phyloP scores from a whole-genome alignment of 495 filamentous ascomycete genomes.

The Penicillium salamii region DNA sequence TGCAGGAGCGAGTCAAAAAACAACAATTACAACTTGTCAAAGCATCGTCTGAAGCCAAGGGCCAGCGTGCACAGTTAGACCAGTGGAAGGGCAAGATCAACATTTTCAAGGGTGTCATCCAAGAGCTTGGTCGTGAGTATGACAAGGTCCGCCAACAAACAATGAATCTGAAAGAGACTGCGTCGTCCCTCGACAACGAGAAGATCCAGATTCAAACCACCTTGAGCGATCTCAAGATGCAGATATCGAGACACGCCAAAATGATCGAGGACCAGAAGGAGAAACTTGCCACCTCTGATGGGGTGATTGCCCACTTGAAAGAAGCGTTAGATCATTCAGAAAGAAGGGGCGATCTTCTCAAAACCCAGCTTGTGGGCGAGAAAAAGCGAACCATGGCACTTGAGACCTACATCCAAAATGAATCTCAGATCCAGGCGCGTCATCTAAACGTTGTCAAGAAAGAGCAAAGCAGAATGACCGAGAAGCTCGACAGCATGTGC shows the following conservation, averaged over 20 bases:
- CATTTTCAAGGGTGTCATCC: slow-evolving; percentile 33
- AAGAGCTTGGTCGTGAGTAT: slow-evolving; percentile 34
- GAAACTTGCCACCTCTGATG: slow-evolving; percentile 13
- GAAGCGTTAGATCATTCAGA: slow-evolving; percentile 20
- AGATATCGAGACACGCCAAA: slow-evolving; percentile 15
- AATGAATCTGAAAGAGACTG: slow-evolving; percentile 19
- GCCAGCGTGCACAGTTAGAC: slow-evolving; percentile 20
- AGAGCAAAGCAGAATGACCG: slow-evolving; percentile 25
- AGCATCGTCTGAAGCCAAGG: slow-evolving; percentile 14
- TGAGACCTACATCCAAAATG: slow-evolving; percentile 35
- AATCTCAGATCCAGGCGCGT: slow-evolving; percentile 22
- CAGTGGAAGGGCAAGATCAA: slow-evolving; percentile 33
- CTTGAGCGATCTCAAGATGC: slow-evolving; percentile 22
- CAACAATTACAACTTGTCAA: slow-evolving; percentile 16
- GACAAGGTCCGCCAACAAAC: slow-evolving; percentile 29
- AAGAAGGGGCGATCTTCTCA: slow-evolving; percentile 9
- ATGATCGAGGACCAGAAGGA: slow-evolving; percentile 13
- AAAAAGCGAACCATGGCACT: slow-evolving; percentile 24
- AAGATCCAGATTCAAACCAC: slow-evolving; percentile 19
- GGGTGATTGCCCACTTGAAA: slow-evolving; percentile 11
- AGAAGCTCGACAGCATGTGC: slow-evolving; percentile 17
- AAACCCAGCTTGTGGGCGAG: slow-evolving; percentile 26
- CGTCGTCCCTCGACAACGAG: slow-evolving; percentile 22
- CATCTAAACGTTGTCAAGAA: slow-evolving; percentile 22
- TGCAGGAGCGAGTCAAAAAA: slow-evolving; percentile 19